Evolutionary conservation across 345 rosid species (phyloP).

Genomic region (Salix exigua): DNA sequence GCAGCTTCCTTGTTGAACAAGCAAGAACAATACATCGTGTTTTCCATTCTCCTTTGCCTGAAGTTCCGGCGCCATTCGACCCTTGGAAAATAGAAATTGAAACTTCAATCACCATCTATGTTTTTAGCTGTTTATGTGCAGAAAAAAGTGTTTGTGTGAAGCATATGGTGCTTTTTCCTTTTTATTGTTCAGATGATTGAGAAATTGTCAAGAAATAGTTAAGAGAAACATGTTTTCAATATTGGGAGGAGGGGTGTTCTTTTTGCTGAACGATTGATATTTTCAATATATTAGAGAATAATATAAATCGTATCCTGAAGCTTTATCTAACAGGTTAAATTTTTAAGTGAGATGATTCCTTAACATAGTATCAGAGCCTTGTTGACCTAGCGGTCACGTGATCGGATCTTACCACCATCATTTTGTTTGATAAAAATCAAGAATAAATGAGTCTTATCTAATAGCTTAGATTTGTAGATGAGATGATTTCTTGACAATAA

Average conservation of each 20-base stretch:
- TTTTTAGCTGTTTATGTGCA: background rate
- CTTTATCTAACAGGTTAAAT: no score
- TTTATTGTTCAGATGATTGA: background rate
- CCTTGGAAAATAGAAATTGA: background rate
- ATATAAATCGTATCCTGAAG: no score
- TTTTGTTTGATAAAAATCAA: no score
- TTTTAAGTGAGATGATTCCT: no score
- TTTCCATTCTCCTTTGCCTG: background rate
- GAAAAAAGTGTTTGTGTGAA: background rate
- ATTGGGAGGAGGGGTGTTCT: no score
- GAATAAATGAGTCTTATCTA: no score
- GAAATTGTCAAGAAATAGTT: background rate
- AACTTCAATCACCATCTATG: background rate
- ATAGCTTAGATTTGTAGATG: no score
- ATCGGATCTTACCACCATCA: no score
- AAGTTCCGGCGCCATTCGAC: background rate
- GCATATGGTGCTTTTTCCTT: background rate
- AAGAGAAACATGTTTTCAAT: background rate
- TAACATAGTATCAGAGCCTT: no score
- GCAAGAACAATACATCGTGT: background rate
- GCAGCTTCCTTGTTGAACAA: slow-evolving; percentile 37
- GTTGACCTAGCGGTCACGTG: no score
- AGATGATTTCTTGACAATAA: no score
- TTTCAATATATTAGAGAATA: background rate
- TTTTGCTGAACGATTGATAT: background rate